Percentiles rank a stretch among this genome's conserved stretches.
These are phyloP conservation scores for Sonneratia caseolaris DNA, from an alignment of 345 rosid genomes.

Conservation along the genomic window DNA sequence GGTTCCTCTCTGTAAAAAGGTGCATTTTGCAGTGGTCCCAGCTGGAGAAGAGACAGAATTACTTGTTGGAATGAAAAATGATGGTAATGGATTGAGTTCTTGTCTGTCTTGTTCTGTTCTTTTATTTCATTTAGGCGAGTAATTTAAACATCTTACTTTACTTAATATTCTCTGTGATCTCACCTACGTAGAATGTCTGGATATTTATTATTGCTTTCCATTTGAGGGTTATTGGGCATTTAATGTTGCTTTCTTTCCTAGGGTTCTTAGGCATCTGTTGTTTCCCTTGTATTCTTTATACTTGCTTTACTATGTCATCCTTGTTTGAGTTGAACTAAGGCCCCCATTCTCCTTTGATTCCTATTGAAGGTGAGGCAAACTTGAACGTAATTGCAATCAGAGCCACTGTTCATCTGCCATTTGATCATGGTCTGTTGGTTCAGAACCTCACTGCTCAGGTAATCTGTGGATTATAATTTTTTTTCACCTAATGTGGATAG, in stretches of 20 bases:
- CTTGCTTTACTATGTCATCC: background rate
- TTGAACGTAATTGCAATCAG: conserved; percentile 53
- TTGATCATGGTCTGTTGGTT: conserved; percentile 56
- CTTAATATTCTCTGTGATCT: background rate
- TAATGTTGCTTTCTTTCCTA: background rate
- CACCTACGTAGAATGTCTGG: too few relatives aligned
- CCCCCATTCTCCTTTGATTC: conserved; percentile 3
- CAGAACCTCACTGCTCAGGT: conserved; percentile 55
- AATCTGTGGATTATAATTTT: background rate
- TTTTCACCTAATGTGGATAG: background rate
- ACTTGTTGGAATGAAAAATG: conserved; percentile 81
- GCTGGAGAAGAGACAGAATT: conserved; percentile 82
- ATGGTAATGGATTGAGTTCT: conserved; percentile 38
- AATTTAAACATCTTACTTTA: background rate
- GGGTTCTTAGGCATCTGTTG: background rate
- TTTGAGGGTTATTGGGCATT: background rate
- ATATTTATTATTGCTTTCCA: too few relatives aligned
- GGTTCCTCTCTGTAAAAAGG: background rate
- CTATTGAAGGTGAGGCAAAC: conserved; percentile 45
- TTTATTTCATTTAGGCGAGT: background rate
- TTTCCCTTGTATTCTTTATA: background rate
- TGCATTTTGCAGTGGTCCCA: conserved; percentile 39
- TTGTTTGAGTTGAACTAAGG: background rate
- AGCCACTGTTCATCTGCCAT: conserved; percentile 81
- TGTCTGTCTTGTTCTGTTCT: background rate